These are phyloP conservation scores for Hericium coralloides DNA, from an alignment of 768 basidiomycete species.

Conservation along the genomic window DNA sequence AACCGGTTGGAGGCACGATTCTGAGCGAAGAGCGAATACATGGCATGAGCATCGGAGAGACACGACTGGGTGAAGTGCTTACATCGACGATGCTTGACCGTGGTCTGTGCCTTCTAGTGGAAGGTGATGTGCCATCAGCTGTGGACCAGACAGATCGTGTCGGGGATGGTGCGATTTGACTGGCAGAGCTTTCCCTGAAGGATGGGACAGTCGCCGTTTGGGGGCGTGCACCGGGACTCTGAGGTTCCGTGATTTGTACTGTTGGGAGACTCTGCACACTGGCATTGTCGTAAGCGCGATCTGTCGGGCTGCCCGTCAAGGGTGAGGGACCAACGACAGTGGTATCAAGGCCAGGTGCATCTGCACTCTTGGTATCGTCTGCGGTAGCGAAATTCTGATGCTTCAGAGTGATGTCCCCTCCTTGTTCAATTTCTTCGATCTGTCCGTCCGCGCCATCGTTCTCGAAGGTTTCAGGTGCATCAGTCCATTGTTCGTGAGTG, in stretches of 20 bases:
- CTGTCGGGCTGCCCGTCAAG: constrained; percentile 24
- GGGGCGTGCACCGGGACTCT: constrained; percentile 26
- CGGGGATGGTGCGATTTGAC: constrained; percentile 12
- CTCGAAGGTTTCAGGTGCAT: constrained; percentile 1
- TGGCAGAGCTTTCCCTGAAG: constrained; percentile 3
- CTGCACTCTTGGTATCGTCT: constrained; percentile 6
- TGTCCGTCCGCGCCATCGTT: constrained; percentile 1
- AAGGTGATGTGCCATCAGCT: background rate
- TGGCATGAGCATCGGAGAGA: constrained; percentile 9
- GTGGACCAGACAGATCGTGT: constrained; percentile 10
- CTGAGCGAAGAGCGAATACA: constrained; percentile 21
- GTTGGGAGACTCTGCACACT: constrained; percentile 56
- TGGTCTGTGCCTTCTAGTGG: constrained; percentile 1
- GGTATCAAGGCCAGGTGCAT: constrained; percentile 21
- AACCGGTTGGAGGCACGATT: constrained; percentile 61
- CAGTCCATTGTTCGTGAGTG: constrained; percentile 21
- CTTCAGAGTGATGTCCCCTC: constrained; percentile 17
- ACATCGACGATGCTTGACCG: constrained; percentile 41
- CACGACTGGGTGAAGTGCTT: constrained; percentile 16
- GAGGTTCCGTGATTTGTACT: constrained; percentile 38
- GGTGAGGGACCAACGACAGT: constrained; percentile 27
- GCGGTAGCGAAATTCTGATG: constrained; percentile 7
- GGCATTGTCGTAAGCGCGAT: constrained; percentile 37
- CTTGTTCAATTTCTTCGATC: constrained; percentile 11
- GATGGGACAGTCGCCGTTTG: constrained; percentile 17